phyloP scores from a whole-genome alignment of 1,139 yeast genomes.

The Protomyces pachydermus region DNA sequence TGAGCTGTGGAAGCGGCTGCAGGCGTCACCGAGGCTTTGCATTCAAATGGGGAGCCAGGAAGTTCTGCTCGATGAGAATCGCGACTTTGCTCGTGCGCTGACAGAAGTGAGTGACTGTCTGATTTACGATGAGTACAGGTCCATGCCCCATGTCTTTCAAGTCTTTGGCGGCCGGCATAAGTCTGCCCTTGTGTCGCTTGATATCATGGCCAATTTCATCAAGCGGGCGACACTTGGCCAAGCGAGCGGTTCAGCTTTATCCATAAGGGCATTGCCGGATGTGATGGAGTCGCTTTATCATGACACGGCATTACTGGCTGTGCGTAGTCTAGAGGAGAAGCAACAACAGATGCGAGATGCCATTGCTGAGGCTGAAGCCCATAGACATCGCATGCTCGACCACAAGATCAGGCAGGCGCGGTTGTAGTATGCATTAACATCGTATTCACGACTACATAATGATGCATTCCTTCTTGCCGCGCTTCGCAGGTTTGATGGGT shows the following conservation, averaged over 20 bases:
- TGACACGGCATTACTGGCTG: neutral
- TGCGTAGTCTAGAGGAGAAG: neutral
- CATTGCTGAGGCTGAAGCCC: neutral
- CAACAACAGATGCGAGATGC: neutral
- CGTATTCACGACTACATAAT: neutral
- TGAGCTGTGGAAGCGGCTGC: slow-evolving; percentile 3
- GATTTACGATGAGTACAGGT: slow-evolving; percentile 11
- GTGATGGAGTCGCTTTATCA: neutral
- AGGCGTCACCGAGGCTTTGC: neutral
- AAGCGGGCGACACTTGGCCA: neutral
- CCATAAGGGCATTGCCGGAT: neutral
- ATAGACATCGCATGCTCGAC: neutral
- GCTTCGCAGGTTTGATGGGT: neutral
- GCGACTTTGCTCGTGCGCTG: slow-evolving; percentile 19
- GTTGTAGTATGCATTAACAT: neutral
- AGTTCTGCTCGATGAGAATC: slow-evolving; percentile 20
- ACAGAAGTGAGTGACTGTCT: slow-evolving; percentile 7
- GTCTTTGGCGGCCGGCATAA: neutral
- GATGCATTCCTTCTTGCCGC: neutral
- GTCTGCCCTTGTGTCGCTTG: slow-evolving; percentile 3
- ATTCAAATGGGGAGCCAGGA: slow-evolving; percentile 19
- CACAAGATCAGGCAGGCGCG: neutral
- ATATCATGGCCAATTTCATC: slow-evolving; percentile 13
- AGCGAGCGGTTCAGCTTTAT: neutral
- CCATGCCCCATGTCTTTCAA: slow-evolving; percentile 28